These are phyloP conservation scores for Capronia epimyces DNA, from an alignment of 2,329 filamentous ascomycete genomes.

Conservation along the genomic window DNA sequence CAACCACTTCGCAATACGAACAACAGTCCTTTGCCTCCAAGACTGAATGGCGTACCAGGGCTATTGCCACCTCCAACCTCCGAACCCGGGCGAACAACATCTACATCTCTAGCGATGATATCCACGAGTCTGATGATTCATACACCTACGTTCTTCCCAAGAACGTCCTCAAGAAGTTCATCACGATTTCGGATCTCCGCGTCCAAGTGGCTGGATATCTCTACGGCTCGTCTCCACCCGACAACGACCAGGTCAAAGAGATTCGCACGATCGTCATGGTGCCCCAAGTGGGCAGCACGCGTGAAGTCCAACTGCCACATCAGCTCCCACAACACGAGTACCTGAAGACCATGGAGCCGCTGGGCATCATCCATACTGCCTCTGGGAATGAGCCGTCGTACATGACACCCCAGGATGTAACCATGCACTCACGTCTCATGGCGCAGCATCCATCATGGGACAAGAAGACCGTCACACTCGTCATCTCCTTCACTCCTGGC, in stretches of 20 bases:
- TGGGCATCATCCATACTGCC: conserved; percentile 92
- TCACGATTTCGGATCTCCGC: conserved; percentile 90
- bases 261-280: conserved; percentile 96
- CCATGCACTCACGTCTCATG: conserved; percentile 85
- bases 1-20: conserved; percentile 95
- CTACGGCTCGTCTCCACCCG: conserved; percentile 84
- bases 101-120: conserved; percentile 94
- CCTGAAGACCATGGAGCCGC: conserved; percentile 76
- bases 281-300: conserved; percentile 88
- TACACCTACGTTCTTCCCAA: conserved; percentile 98
- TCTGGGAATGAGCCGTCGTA: conserved; percentile 92
- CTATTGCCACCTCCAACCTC: conserved; percentile 92
- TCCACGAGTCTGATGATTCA: conserved; percentile 72
- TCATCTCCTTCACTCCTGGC: conserved; percentile 92
- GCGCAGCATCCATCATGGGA: conserved; percentile 75
- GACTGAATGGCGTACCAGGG: conserved; percentile 95
- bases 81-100: conserved; percentile 95
- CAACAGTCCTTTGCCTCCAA: conserved; percentile 97
- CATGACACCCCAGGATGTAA: conserved; percentile 93
- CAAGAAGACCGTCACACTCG: conserved; percentile 88
- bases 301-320: conserved; percentile 84
- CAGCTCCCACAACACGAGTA: conserved; percentile 89
- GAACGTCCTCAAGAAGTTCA: conserved; percentile 97
- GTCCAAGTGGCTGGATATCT: conserved; percentile 95
- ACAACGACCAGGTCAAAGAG: conserved; percentile 96